phyloP scores from a whole-genome alignment of 768 basidiomycete genomes.

The Flagelloscypha sp. region DNA sequence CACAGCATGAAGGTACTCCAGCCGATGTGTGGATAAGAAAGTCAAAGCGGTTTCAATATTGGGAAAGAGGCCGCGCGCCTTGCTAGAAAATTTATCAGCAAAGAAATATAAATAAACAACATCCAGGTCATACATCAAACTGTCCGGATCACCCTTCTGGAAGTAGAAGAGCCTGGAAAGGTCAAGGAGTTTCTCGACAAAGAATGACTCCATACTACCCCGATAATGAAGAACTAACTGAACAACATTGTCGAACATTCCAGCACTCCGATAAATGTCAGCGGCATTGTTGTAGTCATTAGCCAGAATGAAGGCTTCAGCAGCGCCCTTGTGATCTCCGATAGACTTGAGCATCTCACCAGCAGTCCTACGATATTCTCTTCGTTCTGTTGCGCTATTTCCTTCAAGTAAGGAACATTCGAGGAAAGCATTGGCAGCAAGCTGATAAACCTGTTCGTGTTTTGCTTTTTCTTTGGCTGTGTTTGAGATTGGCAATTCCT shows the following conservation, averaged over 20 bases:
- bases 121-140: too few relatives aligned
- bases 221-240: conserved; percentile 30
- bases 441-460: conserved; percentile 26
- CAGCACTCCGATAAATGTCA: conserved; percentile 37
- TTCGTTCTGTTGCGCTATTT: too few relatives aligned
- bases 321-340: conserved; percentile 34
- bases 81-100: too few relatives aligned
- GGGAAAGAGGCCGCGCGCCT: conserved; percentile 39
- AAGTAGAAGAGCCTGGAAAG: conserved; percentile 41
- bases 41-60: conserved; percentile 44
- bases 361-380: too few relatives aligned
- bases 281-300: conserved; percentile 36
- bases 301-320: conserved; percentile 31
- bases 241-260: conserved; percentile 46
- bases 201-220: conserved; percentile 19
- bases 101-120: too few relatives aligned
- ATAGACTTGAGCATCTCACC: conserved; percentile 40
- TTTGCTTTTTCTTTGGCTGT: conserved; percentile 17
- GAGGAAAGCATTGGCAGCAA: conserved; percentile 44
- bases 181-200: conserved; percentile 29
- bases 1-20: conserved; percentile 39
- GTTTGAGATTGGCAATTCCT: conserved; percentile 18
- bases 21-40: conserved; percentile 45
- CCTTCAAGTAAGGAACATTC: conserved; percentile 31
- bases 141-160: too few relatives aligned